Conservation (phyloP, 1,284 basidiomycete species). For the Cutaneotrichosporon sp. region DNA sequence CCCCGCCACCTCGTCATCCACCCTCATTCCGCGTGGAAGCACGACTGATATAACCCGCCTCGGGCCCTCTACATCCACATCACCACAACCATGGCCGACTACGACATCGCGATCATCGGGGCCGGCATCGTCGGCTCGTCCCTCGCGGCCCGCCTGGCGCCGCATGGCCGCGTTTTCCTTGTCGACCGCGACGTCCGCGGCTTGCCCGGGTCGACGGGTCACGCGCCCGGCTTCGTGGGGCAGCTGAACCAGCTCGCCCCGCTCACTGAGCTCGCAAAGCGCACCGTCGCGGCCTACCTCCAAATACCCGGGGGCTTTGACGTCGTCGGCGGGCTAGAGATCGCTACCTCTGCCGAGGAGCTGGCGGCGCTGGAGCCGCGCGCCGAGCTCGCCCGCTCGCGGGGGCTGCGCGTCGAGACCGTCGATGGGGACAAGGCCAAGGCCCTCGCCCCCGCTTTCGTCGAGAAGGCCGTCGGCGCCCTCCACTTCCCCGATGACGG, state of each 20-base stretch:
- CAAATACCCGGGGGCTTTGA: conserved; percentile 23
- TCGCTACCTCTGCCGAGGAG: background rate
- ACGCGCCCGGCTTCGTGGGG: conserved; percentile 38
- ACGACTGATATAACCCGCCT: too few relatives aligned
- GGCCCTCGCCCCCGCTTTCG: conserved; percentile 22
- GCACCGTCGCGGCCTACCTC: conserved; percentile 24
- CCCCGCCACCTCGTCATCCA: too few relatives aligned
- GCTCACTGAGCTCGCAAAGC: conserved; percentile 31
- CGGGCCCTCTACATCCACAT: background rate
- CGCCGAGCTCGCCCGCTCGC: conserved; percentile 10
- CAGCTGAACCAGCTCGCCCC: conserved; percentile 26
- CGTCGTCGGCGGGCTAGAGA: conserved; percentile 30
- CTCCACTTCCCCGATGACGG: conserved; percentile 28
- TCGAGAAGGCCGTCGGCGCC: conserved; percentile 10
- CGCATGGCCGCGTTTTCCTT: conserved; percentile 56
- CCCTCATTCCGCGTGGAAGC: too few relatives aligned
- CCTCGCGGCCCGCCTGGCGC: conserved; percentile 52
- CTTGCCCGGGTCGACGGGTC: conserved; percentile 34
- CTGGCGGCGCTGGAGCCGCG: conserved; percentile 5
- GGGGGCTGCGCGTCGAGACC: conserved; percentile 17
- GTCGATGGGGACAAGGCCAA: conserved; percentile 16
- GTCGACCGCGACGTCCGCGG: conserved; percentile 48
- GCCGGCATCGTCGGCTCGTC: conserved; percentile 38
- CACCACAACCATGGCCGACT: background rate
- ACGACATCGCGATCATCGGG: conserved; percentile 37